Evolutionary conservation across 2,329 filamentous ascomycete genomes (phyloP).

Genomic region (Blumeriella jaapii): DNA sequence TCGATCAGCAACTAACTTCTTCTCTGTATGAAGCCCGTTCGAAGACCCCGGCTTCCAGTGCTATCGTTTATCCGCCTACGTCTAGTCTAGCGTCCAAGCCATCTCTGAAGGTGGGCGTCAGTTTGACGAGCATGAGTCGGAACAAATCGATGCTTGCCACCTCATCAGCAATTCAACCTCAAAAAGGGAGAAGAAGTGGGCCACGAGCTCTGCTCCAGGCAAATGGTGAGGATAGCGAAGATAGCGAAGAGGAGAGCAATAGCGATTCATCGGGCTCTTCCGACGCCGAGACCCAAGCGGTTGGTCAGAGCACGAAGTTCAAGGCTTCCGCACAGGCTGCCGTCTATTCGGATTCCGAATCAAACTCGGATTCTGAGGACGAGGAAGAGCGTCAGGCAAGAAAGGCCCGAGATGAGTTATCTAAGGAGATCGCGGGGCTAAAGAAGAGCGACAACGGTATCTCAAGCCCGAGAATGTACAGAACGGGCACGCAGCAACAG

Average conservation of each 20-base stretch:
- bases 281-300: conserved; percentile 10
- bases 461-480: conserved; percentile 5
- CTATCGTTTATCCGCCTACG: conserved; percentile 8
- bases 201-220: conserved; percentile 3
- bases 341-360: conserved; percentile 4
- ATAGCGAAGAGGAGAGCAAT: conserved; percentile 14
- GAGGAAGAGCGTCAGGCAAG: conserved; percentile 1
- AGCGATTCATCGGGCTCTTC: conserved; percentile 7
- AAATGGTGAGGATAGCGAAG: conserved; percentile 6
- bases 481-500: conserved; percentile 3
- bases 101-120: conserved; percentile 17
- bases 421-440: conserved; percentile 5
- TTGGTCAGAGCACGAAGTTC: neutral
- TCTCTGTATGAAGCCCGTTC: conserved; percentile 20
- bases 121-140: conserved; percentile 13
- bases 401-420: conserved; percentile 5
- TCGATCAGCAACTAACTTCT: conserved; percentile 24
- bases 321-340: conserved; percentile 3
- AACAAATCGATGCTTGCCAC: conserved; percentile 7
- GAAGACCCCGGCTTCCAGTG: conserved; percentile 3
- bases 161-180: conserved; percentile 5
- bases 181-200: conserved; percentile 2
- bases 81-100: conserved; percentile 11
- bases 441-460: conserved; percentile 3
- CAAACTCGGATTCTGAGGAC: conserved; percentile 1